phyloP scores from a whole-genome alignment of 768 basidiomycete species.

The Tylopilus intermedius region DNA sequence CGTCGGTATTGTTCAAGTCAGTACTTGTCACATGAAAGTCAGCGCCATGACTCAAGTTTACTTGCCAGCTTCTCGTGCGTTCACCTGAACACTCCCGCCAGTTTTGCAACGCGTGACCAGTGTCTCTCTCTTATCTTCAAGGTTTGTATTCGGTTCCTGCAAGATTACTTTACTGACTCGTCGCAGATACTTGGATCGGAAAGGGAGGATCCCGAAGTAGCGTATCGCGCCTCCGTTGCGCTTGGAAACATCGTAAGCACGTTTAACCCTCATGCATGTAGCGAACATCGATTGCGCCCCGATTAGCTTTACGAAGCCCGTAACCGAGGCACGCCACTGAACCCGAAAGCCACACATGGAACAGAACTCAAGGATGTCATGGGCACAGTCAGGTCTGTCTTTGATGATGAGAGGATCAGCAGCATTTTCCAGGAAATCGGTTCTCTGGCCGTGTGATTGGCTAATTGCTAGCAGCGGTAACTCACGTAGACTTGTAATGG shows the following conservation, averaged over 20 bases:
- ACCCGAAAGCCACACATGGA: slow-evolving; percentile 33
- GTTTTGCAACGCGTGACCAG: slow-evolving; percentile 35
- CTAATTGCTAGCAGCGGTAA: background rate
- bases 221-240: slow-evolving; percentile 66
- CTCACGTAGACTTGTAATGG: background rate
- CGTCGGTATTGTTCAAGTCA: slow-evolving; percentile 87
- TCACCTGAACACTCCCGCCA: slow-evolving; percentile 40
- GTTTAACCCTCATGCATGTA: background rate
- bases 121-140: slow-evolving; percentile 43
- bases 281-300: background rate
- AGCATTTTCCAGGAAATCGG: slow-evolving; percentile 47
- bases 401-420: slow-evolving; percentile 57
- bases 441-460: slow-evolving; percentile 29
- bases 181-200: slow-evolving; percentile 34
- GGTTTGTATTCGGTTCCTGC: slow-evolving; percentile 30
- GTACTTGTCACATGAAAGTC: slow-evolving; percentile 25
- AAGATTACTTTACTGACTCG: slow-evolving; percentile 5
- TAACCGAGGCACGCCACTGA: slow-evolving; percentile 32
- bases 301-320: slow-evolving; percentile 48
- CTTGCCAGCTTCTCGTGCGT: slow-evolving; percentile 60
- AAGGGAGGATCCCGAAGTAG: slow-evolving; percentile 59
- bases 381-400: slow-evolving; percentile 38
- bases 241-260: slow-evolving; percentile 65
- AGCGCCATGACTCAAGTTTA: slow-evolving; percentile 1
- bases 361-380: slow-evolving; percentile 39